Conservation (phyloP, 352 stramenopile genomes). For the Pythium utonaiense region DNA sequence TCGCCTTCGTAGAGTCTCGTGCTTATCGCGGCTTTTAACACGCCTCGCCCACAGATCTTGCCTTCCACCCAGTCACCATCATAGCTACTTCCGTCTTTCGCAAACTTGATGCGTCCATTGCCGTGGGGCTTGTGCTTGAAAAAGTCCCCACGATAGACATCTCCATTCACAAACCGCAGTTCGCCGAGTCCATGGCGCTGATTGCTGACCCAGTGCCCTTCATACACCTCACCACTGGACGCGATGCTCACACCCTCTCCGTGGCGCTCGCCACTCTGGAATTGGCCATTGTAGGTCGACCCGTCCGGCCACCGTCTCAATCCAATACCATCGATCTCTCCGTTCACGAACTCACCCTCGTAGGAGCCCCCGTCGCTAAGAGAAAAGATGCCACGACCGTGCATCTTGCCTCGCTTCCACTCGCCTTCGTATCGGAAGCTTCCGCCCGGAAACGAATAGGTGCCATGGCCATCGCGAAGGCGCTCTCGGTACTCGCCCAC, state of each 20-base stretch:
- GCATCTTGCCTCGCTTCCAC: slow-evolving; percentile 61
- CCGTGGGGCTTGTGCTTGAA: slow-evolving; percentile 38
- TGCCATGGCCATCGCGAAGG: slow-evolving; percentile 40
- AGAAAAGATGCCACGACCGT: slow-evolving; percentile 41
- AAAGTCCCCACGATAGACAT: slow-evolving; percentile 47
- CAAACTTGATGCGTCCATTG: slow-evolving; percentile 28
- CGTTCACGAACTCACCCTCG: slow-evolving; percentile 49
- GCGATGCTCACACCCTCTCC: slow-evolving; percentile 47
- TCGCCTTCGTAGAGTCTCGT: slow-evolving; percentile 39
- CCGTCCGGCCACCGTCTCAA: slow-evolving; percentile 52
- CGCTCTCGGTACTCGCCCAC: slow-evolving; percentile 35
- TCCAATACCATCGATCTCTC: slow-evolving; percentile 59
- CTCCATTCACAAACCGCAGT: slow-evolving; percentile 25
- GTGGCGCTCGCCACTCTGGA: slow-evolving; percentile 46
- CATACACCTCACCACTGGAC: slow-evolving; percentile 42
- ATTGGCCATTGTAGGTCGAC: slow-evolving; percentile 56
- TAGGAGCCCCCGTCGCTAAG: slow-evolving; percentile 34
- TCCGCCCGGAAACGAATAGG: slow-evolving; percentile 42
- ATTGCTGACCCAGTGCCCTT: slow-evolving; percentile 52
- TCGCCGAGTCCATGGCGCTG: slow-evolving; percentile 40
- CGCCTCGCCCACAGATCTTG: slow-evolving; percentile 19
- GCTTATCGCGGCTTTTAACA: slow-evolving; percentile 15
- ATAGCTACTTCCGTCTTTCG: slow-evolving; percentile 21
- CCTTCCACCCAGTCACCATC: slow-evolving; percentile 45
- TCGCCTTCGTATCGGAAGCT: slow-evolving; percentile 63